These are phyloP conservation scores for Fagopyrum tataricum DNA, from an alignment of 148 eudicot genomes.

Conservation along the genomic window DNA sequence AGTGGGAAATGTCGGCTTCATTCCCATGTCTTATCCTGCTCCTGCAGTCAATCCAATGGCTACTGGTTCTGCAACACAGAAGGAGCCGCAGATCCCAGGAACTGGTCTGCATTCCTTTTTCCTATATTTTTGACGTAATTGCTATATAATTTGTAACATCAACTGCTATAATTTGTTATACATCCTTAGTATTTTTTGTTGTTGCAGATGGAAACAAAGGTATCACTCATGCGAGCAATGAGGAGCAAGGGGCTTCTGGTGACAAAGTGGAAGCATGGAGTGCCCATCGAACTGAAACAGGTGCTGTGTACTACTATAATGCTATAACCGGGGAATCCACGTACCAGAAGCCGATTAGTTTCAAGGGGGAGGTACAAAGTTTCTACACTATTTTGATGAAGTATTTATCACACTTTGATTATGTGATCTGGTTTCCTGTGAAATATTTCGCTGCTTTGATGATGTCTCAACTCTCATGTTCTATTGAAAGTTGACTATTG, in stretches of 20 bases:
- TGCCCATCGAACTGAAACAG: slow-evolving; percentile 82
- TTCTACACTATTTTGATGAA: background rate
- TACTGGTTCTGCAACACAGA: slow-evolving; percentile 29
- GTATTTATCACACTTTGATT: background rate
- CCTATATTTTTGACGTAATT: background rate
- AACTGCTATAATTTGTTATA: background rate
- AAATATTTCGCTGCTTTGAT: background rate
- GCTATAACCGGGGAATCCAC: slow-evolving; percentile 84
- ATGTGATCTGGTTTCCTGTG: background rate
- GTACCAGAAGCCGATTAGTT: slow-evolving; percentile 74
- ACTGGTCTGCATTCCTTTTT: slow-evolving; percentile 36
- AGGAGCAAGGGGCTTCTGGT: slow-evolving; percentile 23
- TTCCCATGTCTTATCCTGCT: slow-evolving; percentile 18
- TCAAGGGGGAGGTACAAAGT: slow-evolving; percentile 69
- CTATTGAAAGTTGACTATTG: background rate
- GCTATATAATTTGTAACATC: background rate
- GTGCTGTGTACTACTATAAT: slow-evolving; percentile 85
- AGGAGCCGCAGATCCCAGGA: slow-evolving; percentile 72
- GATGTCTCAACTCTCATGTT: slow-evolving; percentile 3
- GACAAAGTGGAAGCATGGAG: slow-evolving; percentile 76
- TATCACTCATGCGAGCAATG: slow-evolving; percentile 27
- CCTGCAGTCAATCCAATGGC: slow-evolving; percentile 31
- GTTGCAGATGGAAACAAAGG: slow-evolving; percentile 42
- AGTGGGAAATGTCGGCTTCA: slow-evolving; percentile 32
- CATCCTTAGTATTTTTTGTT: background rate